Evolutionary conservation across 768 basidiomycete species (phyloP).

Genomic region (Termitomyces sp.): DNA sequence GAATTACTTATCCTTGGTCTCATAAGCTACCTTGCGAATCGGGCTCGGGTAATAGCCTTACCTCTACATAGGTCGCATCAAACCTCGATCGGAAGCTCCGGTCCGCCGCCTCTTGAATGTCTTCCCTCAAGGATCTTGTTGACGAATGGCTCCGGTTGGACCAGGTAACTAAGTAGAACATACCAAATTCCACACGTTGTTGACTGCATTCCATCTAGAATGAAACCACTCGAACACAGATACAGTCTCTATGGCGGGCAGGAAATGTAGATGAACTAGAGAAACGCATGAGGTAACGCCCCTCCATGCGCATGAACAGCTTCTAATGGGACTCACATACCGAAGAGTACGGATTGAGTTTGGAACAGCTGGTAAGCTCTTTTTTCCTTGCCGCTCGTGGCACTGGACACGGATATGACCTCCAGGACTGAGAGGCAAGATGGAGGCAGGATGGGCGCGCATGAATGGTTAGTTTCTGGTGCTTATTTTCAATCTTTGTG

Average conservation of each 20-base stretch:
- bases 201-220: constrained; percentile 37
- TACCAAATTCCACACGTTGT: not conserved
- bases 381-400: not conserved
- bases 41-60: no score
- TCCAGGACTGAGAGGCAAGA: constrained; percentile 70
- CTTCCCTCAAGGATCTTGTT: constrained; percentile 37
- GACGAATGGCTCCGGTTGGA: constrained; percentile 38
- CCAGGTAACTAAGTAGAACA: constrained; percentile 23
- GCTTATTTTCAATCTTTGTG: not conserved
- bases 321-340: not conserved
- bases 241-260: constrained; percentile 43
- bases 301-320: not conserved
- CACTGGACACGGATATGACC: constrained; percentile 29
- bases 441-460: constrained; percentile 89
- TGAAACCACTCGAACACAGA: constrained; percentile 45
- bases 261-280: constrained; percentile 49
- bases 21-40: not conserved
- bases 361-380: constrained; percentile 72
- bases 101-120: constrained; percentile 4
- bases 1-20: no score
- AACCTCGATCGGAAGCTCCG: not conserved
- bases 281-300: constrained; percentile 50
- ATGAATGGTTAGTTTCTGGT: constrained; percentile 63
- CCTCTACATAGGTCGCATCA: no score
- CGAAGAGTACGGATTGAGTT: constrained; percentile 74